Conservation (phyloP, 2,329 filamentous ascomycete genomes). For the Cytospora piceae region DNA sequence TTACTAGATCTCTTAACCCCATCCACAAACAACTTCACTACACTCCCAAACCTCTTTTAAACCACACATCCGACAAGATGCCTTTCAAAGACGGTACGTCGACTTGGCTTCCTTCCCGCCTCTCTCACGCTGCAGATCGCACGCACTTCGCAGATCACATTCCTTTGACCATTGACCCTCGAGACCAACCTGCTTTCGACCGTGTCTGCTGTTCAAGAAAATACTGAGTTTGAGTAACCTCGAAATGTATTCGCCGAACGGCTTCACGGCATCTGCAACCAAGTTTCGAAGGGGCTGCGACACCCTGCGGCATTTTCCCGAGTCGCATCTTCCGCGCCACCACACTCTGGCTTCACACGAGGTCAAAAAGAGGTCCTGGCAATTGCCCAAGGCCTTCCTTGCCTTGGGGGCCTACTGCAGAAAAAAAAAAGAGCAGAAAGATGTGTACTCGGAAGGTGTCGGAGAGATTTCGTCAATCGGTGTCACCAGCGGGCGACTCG, state of each 20-base stretch:
- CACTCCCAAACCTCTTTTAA: conserved; percentile 32
- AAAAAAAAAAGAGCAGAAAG: neutral
- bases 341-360: conserved; percentile 13
- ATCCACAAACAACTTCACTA: conserved; percentile 28
- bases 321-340: conserved; percentile 28
- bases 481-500: neutral
- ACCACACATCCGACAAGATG: conserved; percentile 41
- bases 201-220: neutral
- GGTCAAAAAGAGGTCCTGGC: neutral
- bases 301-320: conserved; percentile 42
- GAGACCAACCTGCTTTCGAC: conserved; percentile 6
- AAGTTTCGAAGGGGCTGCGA: neutral
- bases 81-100: conserved; percentile 45
- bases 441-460: conserved; percentile 6
- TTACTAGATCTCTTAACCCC: conserved; percentile 20
- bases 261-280: neutral
- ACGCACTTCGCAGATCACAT: conserved; percentile 11
- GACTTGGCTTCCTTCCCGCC: neutral
- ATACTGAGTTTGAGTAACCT: neutral
- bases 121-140: conserved; percentile 2
- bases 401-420: neutral
- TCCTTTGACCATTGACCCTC: conserved; percentile 33
- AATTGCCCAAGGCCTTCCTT: neutral
- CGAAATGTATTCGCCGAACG: conserved; percentile 33
- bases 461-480: neutral